A percentile compares a stretch with the other conserved stretches of the same genome.
phyloP scores from a whole-genome alignment of 176 grass and related monocot genomes.

The Oryza coarctata region DNA sequence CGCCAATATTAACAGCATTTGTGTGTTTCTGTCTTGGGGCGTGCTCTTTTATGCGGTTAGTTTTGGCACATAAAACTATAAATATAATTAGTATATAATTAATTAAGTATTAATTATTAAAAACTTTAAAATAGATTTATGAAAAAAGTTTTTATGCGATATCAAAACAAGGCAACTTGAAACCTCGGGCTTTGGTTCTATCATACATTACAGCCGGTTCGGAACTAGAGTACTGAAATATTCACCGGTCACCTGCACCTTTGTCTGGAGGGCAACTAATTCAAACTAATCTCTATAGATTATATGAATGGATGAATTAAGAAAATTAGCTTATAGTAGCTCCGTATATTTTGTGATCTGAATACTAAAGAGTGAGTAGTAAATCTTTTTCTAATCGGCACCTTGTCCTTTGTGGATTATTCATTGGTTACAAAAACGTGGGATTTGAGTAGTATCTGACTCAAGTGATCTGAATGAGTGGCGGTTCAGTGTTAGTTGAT shows the following conservation, averaged over 20 bases:
- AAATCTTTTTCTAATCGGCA: neutral
- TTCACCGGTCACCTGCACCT: neutral
- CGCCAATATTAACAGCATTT: neutral
- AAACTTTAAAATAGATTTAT: no score
- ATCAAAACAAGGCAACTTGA: no score
- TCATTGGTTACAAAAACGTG: neutral
- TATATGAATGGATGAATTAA: neutral
- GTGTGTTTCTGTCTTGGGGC: neutral
- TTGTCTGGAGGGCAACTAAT: neutral
- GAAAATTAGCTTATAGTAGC: no score
- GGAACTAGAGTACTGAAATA: neutral
- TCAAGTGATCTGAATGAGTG: neutral
- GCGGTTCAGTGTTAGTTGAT: constrained; percentile 2
- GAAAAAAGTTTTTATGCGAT: no score
- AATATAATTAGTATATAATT: no score
- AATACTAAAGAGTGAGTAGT: neutral
- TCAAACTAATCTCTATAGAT: neutral
- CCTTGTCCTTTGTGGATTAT: neutral
- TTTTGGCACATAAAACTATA: no score
- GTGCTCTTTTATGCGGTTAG: no score
- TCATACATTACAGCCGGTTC: neutral
- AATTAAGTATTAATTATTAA: no score
- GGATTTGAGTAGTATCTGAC: neutral
- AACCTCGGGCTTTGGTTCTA: neutral
- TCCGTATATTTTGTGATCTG: neutral